Base-by-base conservation (phyloP, 2,329 filamentous ascomycete genomes). In the Alternaria hordeiaustralica region DNA sequence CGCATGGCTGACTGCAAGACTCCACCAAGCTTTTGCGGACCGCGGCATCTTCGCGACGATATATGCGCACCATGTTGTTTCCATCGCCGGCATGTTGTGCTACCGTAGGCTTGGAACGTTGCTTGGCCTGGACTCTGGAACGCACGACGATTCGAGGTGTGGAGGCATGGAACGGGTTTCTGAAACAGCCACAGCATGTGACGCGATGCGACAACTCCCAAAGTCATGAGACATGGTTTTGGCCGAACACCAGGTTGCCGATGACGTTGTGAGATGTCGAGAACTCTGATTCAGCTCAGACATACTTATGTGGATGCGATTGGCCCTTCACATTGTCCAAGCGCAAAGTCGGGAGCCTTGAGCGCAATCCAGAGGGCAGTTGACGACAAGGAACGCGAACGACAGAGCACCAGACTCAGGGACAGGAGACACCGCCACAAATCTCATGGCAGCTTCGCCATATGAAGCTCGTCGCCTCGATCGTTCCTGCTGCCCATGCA, bases 111-210 rank as follows among this genome's bases (percentile, higher is more conserved):
- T 28, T 58, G 63, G 55, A 56, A 55, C 53, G 23, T 43, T 50
- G 47, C 33, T 63, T 45, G 61, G 53, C 57, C 60, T 64, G 45
- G 49, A 41, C 21, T 45, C 30, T 68, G 65, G 70, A 71, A 73
- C 71, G 46, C 49, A 26, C 51, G 18, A 49, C 54, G 64, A 56
- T 51, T 64, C 57, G 58, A 53, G 45, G 61, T 58, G 51, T 36
- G 53, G 43, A 62, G 21, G 58, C n/a, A 44, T 62, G 60, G 46
- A 67, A 68, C 65, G 26, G 54, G 36, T 28, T 36, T 43, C 63
- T 71, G 66, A 70, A 71, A 70, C 69, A 36, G 55, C 45, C 28
- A 59, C 60, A 55, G 53, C 25, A 46, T 43, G 50, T 33, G 55
- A 61, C 55, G 45, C 47, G n/a, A 20, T 53, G 55, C 43, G 28